Evolutionary conservation across 164 flowering plant genomes (phyloP), one percentile per base, ranked within the genome.

Genomic region (Nelumbo lutea): DNA sequence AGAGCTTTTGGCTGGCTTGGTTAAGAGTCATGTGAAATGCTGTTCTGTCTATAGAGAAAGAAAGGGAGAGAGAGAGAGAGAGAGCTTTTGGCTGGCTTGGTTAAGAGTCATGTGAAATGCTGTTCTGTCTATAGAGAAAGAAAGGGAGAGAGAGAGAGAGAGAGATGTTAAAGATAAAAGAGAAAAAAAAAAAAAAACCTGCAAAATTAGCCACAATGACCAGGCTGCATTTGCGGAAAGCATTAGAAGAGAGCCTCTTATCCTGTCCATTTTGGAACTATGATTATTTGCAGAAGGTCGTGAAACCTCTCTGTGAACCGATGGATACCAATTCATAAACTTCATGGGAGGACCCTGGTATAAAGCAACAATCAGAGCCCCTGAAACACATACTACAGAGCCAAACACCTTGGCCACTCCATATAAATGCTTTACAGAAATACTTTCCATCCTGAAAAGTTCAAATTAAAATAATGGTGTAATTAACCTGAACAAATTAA

Each of bases 131-230:
- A 50, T 9, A 50, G 48, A 46, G 3, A 50, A 13, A 50, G 7
- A 50, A 13, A 2, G 57, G 14, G 11, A 53, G 48, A 46, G 48
- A 46, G 48, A 46, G 48, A 46, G 48, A 46, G 48, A 46, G 48
- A 46, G 48, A 46, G 48, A 46, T 46, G 27, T 27, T 27, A 27
- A 27, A 27, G 27, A 27, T 27, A 27, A 27, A 27, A 27, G 27
- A 27, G 27, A 27, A 27, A 27, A 27, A 27, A 27, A 27, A 27
- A 27, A 27, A 27, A 27, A 27, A 46, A 88, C 96, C 96, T 85
- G 96, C 78, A 88, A 75, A 45, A 88, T 75, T 45, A 86, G 82
- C 93, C 93, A 88, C 27, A 84, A 52, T 58, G 91, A 85, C 88
- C 88, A 90, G 59, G 77, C 67, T 14, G 77, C 67, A 70, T 83